Conservation (phyloP, 2,329 filamentous ascomycete genomes). For the Colletotrichum tabaci region DNA sequence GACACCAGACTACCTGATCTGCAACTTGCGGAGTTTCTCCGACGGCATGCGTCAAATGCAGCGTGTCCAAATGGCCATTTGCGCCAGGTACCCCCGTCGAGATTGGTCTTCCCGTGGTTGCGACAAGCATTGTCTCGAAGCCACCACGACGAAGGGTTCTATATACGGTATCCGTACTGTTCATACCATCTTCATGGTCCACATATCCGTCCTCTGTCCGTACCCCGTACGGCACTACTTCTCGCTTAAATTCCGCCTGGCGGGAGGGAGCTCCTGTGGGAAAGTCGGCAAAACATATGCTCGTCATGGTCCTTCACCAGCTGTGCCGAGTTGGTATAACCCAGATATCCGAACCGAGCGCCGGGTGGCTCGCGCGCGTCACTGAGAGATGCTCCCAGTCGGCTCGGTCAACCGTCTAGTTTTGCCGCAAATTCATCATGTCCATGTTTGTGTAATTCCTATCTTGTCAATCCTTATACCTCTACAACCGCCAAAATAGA, state of each 20-base stretch:
- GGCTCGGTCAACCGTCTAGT: background rate
- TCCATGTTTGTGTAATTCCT: slow-evolving; percentile 32
- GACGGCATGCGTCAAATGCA: slow-evolving; percentile 9
- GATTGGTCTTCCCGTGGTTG: slow-evolving; percentile 15
- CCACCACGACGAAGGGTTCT: background rate
- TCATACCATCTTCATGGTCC: background rate
- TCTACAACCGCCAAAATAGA: slow-evolving; percentile 33
- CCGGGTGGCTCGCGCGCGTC: slow-evolving; percentile 15
- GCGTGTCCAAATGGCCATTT: background rate
- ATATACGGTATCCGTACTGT: background rate
- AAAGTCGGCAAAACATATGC: background rate
- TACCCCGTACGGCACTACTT: background rate
- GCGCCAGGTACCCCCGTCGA: no score
- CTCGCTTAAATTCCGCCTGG: background rate
- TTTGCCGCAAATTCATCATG: slow-evolving; percentile 16
- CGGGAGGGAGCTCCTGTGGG: background rate
- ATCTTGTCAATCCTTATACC: slow-evolving; percentile 33
- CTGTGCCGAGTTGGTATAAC: background rate
- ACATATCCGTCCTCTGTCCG: no score
- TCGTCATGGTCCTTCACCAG: background rate
- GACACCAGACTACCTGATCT: slow-evolving; percentile 12
- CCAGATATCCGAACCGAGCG: slow-evolving; percentile 23
- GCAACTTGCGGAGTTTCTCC: slow-evolving; percentile 38
- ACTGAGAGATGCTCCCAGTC: no score
- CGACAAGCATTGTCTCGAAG: slow-evolving; percentile 29